phyloP scores from a whole-genome alignment of 1,284 basidiomycete genomes.

The Ganoderma sinense region DNA sequence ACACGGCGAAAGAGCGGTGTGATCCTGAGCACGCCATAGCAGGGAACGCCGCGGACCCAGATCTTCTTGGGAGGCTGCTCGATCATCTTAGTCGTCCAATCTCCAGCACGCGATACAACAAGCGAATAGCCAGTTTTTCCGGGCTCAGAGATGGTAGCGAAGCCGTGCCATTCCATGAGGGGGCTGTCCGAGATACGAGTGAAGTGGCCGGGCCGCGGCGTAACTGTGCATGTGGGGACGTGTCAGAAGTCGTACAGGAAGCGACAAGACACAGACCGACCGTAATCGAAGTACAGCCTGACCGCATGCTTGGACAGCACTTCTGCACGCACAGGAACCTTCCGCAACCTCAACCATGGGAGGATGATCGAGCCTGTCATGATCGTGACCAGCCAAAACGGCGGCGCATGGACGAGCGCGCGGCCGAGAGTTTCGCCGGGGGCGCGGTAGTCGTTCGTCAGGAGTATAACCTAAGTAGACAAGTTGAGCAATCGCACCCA shows the following conservation, averaged over 20 bases:
- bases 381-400: constrained; percentile 63
- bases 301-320: constrained; percentile 65
- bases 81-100: constrained; percentile 65
- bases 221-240: constrained; percentile 37
- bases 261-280: constrained; percentile 36
- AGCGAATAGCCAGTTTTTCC: constrained; percentile 62
- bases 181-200: constrained; percentile 61
- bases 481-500: background rate
- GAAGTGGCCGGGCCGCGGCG: constrained; percentile 61
- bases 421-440: constrained; percentile 48
- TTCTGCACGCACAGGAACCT: constrained; percentile 59
- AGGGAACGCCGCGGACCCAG: constrained; percentile 66
- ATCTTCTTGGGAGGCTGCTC: constrained; percentile 57
- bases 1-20: constrained; percentile 63
- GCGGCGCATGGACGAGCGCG: constrained; percentile 52
- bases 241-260: background rate
- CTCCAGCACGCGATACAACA: constrained; percentile 65
- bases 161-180: constrained; percentile 67
- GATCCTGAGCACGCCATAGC: constrained; percentile 66
- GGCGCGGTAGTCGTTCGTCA: constrained; percentile 60
- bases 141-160: constrained; percentile 61
- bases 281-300: constrained; percentile 64
- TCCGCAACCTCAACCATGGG: constrained; percentile 61
- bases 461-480: constrained; percentile 49
- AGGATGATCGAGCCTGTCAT: constrained; percentile 61